Evolutionary conservation across 2,329 filamentous ascomycete species (phyloP).

Genomic region (Aureobasidium sp.): DNA sequence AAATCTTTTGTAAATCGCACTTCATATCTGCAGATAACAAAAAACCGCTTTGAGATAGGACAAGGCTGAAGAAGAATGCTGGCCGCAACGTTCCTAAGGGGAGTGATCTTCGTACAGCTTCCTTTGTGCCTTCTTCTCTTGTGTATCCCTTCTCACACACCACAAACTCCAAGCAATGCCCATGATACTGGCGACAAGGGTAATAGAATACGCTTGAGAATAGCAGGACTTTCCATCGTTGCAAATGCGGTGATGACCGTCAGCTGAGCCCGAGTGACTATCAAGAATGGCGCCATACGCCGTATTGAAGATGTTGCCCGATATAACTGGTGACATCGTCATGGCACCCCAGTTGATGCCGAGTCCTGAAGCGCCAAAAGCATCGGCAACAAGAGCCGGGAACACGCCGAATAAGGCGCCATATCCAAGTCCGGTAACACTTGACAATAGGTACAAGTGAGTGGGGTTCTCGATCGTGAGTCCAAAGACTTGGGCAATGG

Average conservation of each 20-base stretch:
- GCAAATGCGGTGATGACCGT: constrained; percentile 56
- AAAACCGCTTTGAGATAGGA: neutral
- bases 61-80: neutral
- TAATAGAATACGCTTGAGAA: constrained; percentile 70
- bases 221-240: constrained; percentile 75
- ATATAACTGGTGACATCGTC: constrained; percentile 80
- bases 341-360: constrained; percentile 96
- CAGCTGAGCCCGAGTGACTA: constrained; percentile 55
- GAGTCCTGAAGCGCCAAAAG: constrained; percentile 82
- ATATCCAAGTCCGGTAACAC: constrained; percentile 80
- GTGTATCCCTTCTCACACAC: constrained; percentile 57
- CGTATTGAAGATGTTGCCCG: constrained; percentile 86
- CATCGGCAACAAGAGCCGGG: constrained; percentile 77
- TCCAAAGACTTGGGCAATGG: constrained; percentile 69
- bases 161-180: constrained; percentile 65
- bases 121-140: constrained; percentile 19
- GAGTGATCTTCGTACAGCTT: constrained; percentile 16
- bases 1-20: neutral
- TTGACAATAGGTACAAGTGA: constrained; percentile 68
- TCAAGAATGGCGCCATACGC: constrained; percentile 84
- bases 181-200: constrained; percentile 61
- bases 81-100: neutral
- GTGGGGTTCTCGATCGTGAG: constrained; percentile 70
- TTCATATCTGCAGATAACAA: neutral
- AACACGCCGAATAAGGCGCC: constrained; percentile 92